phyloP scores from a whole-genome alignment of 2,329 filamentous ascomycete species.

The Periglandula ipomoeae region DNA sequence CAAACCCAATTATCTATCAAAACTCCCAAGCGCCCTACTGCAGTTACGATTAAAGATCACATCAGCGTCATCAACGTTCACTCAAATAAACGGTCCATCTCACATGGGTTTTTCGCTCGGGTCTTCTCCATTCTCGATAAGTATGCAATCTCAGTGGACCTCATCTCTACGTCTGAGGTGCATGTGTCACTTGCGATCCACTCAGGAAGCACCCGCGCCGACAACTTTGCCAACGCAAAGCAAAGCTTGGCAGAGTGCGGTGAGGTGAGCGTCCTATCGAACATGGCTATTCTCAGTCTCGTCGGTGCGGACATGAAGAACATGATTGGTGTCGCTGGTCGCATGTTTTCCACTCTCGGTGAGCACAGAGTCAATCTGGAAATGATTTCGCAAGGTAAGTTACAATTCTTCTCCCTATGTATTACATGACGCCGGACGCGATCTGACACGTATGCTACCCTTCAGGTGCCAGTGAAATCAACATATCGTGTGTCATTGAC shows the following conservation, averaged over 20 bases:
- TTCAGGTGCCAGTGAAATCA: constrained; percentile 91
- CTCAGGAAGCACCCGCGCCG: constrained; percentile 56
- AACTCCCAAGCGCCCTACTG: constrained; percentile 67
- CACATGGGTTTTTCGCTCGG: constrained; percentile 89
- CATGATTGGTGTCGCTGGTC: constrained; percentile 87
- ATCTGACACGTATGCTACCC: not conserved
- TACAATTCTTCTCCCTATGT: not conserved
- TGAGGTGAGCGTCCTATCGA: constrained; percentile 78
- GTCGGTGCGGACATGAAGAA: constrained; percentile 97
- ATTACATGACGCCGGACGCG: not conserved
- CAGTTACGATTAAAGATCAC: constrained; percentile 94
- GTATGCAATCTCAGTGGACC: constrained; percentile 81
- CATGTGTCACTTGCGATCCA: constrained; percentile 97
- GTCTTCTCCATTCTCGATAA: constrained; percentile 89
- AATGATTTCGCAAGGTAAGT: constrained; percentile 94
- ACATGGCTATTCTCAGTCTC: constrained; percentile 93
- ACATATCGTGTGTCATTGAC: constrained; percentile 96
- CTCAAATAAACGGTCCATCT: constrained; percentile 92
- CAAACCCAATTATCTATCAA: constrained; percentile 26
- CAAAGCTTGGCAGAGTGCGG: constrained; percentile 71
- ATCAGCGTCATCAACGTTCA: constrained; percentile 97
- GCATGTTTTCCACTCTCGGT: constrained; percentile 90
- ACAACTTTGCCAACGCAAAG: constrained; percentile 58
- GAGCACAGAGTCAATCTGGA: constrained; percentile 95
- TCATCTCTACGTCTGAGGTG: constrained; percentile 94